phyloP scores from a whole-genome alignment of 257 asterid species.

The Solanum peruvianum region DNA sequence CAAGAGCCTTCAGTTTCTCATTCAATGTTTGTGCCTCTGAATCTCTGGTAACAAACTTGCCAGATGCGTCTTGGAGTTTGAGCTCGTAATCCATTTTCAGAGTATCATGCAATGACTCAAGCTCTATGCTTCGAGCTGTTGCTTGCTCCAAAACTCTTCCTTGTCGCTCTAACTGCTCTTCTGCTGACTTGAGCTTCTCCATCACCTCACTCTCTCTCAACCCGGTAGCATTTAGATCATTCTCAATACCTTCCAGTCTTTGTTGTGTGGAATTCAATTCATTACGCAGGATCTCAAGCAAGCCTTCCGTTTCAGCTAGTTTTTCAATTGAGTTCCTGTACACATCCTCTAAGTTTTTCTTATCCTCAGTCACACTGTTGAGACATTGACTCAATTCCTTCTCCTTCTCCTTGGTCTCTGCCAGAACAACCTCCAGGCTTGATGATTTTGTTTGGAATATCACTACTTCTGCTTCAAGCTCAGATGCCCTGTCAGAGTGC shows the following conservation, averaged over 20 bases:
- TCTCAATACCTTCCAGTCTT: slow-evolving; percentile 52
- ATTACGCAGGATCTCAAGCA: slow-evolving; percentile 33
- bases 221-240: slow-evolving; percentile 44
- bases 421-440: slow-evolving; percentile 51
- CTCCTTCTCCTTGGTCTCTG: slow-evolving; percentile 53
- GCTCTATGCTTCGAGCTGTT: slow-evolving; percentile 43
- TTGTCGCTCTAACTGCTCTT: slow-evolving; percentile 60
- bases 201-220: slow-evolving; percentile 39
- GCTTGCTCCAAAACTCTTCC: slow-evolving; percentile 44
- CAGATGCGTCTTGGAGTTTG: slow-evolving; percentile 56
- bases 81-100: slow-evolving; percentile 44
- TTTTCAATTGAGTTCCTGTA: slow-evolving; percentile 41
- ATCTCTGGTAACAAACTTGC: slow-evolving; percentile 47
- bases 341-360: slow-evolving; percentile 39
- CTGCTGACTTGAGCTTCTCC: slow-evolving; percentile 66
- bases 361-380: slow-evolving; percentile 45
- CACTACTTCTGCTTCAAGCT: slow-evolving; percentile 56
- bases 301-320: slow-evolving; percentile 55
- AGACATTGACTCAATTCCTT: slow-evolving; percentile 37
- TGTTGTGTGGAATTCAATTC: slow-evolving; percentile 47
- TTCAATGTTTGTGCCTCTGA: slow-evolving; percentile 51
- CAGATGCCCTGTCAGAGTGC: slow-evolving; percentile 38
- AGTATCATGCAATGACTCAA: slow-evolving; percentile 47
- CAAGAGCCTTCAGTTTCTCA: slow-evolving; percentile 49
- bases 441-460: slow-evolving; percentile 49